Base-by-base conservation (phyloP, 208 protist genomes). In the Trypanosoma congolense region DNA sequence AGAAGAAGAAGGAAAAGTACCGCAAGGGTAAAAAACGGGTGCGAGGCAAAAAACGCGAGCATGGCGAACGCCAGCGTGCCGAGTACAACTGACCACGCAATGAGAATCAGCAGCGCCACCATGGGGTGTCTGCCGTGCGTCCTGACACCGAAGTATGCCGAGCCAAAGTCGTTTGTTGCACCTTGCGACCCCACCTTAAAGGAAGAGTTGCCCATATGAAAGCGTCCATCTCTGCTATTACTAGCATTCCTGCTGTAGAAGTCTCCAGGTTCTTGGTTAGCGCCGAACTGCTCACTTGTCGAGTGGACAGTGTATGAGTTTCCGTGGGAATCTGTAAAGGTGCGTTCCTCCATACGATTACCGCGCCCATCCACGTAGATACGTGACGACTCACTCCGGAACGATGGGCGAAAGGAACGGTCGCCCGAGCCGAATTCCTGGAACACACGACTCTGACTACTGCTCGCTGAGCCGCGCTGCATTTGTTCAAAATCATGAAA, bases 331-430 rank as follows among this genome's bases (percentile, higher is more conserved):
- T 89, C 80, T 26, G 61, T 71, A 72, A 79, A 94, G 12, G 70
- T 83, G 22, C 62, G 66, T 57, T 94, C 83, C 81, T 94, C 87
- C 63, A 90, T 79, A 18, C 77, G 77, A 65, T 94, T 92, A 12
- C 87, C 87, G 43, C 80, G 62, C 10, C 51, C 69, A 50, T 94
- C 83, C 2, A 69, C 62, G 52, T 80, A 89, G 26, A 94, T 49
- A 55, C 70, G 62, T 42, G 65, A 70, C 18, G 65, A 54, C 43
- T 86, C 70, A 12, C 49, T 59, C 22, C 71, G 56, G 60, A 87
- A 83, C 42, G 88, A 90, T 25, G 83, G 79, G 2, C 78, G 80
- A 56, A 87, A 89, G 9, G 66, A 41, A 42, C 79, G 79, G 3
- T 78, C 61, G 2, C 42, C 33, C 8, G 30, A 40, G 1, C 58